Evolutionary conservation across 1,139 yeast species (phyloP), one percentile per base, ranked within the genome.

Genomic region (Hansenula sp.): DNA sequence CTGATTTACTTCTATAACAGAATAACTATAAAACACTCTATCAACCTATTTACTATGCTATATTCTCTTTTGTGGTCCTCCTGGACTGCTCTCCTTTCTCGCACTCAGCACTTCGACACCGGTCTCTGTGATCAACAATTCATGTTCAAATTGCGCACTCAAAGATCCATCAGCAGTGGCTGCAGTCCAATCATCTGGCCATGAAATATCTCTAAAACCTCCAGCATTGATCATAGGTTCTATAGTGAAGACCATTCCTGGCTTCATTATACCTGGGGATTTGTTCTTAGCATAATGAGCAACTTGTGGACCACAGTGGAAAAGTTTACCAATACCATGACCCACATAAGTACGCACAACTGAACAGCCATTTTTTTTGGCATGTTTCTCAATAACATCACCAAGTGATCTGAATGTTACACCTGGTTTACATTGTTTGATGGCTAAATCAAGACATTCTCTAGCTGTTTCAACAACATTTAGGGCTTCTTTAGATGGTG

Each of bases 141-240:
- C 90, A 60, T 94, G 97, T 65, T 94, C 95, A 55, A 94, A 94
- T 64, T 94, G 99, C 1, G 99, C 98, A 51, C 92, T 82, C 45
- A 75, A 69, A 59, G 79, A 78, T 41, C 97, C 97, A 59, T 92
- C 97, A 42, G 77, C 79, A 17, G 97, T 92, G 21, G 79, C 77
- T 1, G 95, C 78, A 12, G 99, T 94, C 99, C 99, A 94, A 64
- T 87, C 86, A 62, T 94, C 99, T 1, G 98, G 98, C 99, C 99
- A 94, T 39, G 81, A 71, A 44, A 75, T 66, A 62, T 90, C 98
- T 55, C 77, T 77, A 67, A 78, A 82, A 1, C 83, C 69, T n/a
- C 98, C 98, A 49, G 82, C 69, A 58, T 88, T 85, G 53, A 94
- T 76, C 99, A 94, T 94, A 35, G 99, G 99, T 65, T 94, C 99